Evolutionary conservation across 106 monocot species (phyloP).

Genomic region (Dactylorhiza incarnata): DNA sequence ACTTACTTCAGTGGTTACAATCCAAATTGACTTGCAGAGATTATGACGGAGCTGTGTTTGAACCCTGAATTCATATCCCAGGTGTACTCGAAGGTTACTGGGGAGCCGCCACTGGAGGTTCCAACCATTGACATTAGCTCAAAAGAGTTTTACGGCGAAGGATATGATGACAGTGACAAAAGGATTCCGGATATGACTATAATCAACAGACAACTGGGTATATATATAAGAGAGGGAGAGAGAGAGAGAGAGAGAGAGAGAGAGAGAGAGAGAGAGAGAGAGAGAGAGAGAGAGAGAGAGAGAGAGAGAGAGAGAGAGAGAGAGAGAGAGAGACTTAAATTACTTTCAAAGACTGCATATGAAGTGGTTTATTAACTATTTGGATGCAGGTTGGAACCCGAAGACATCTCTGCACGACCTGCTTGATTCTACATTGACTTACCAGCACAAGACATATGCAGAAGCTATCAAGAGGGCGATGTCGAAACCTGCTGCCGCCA

Average conservation of each 20-base stretch:
- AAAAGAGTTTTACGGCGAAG: conserved; percentile 67
- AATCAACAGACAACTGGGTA: conserved; percentile 40
- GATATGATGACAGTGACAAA: conserved; percentile 68
- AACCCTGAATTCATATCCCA: conserved; percentile 9
- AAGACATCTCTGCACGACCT: conserved; percentile 23
- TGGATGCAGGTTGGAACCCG: conserved; percentile 17
- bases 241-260: too few relatives aligned
- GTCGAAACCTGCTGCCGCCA: conserved; percentile 13
- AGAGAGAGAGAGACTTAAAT: too few relatives aligned
- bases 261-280: too few relatives aligned
- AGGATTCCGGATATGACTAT: conserved; percentile 79
- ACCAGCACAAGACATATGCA: conserved; percentile 26
- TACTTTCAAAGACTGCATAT: neutral
- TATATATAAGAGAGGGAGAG: too few relatives aligned
- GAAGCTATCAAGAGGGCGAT: conserved; percentile 21
- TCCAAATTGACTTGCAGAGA: too few relatives aligned
- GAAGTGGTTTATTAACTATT: neutral
- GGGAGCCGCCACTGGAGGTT: conserved; percentile 31
- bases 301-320: too few relatives aligned
- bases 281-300: too few relatives aligned
- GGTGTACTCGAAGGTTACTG: conserved; percentile 67
- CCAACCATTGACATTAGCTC: conserved; percentile 65
- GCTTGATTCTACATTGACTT: conserved; percentile 23
- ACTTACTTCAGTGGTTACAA: neutral
- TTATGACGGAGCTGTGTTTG: too few relatives aligned